Evolutionary conservation across 108 stramenopile genomes (phyloP), one percentile per base, ranked within the genome.

Genomic region (Nitzschia sp.): DNA sequence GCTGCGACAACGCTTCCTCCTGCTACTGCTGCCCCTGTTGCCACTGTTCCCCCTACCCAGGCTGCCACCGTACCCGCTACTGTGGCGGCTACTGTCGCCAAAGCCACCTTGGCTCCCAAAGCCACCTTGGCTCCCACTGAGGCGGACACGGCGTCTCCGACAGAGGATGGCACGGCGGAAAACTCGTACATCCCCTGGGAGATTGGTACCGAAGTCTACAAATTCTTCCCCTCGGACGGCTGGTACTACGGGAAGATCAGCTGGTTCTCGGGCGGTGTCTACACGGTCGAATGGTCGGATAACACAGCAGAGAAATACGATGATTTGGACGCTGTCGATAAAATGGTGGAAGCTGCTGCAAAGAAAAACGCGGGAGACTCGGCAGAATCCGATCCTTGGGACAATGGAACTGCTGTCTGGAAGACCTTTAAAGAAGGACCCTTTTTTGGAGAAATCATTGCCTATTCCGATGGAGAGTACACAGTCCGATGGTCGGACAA

Each of bases 371-470:
- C 5, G 2, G 28, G 28, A 11, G 30, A 56, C 17, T 29, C 22
- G 3, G 13, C 13, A 17, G 27, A 58, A 1, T 17, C n/a, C 33
- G 38, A 61, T 44, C 36, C 38, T 26, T 61, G 60, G 60, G 38
- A 61, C n/a, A 41, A 44, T 41, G 36, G 41, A 13, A 61, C 41
- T 61, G 60, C 33, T 19, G 60, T 61, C 15, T 61, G 17, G 38
- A 61, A 61, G 25, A 19, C 16, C 2, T 61, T 61, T 23, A 31
- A 31, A 11, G 60, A 61, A 32, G 60, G 60, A 8, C 29, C 19
- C 9, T 61, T 34, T 41, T 41, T 44, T 26, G 60, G 60, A 0
- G 60, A 61, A 23, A 31, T 61, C 13, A 41, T 41, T 41, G 21
- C n/a, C 38, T 61, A 61, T 5, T 8, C 23, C 36, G 32, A 45